phyloP scores from a whole-genome alignment of 768 basidiomycete genomes.

The Leccinum variicolor region DNA sequence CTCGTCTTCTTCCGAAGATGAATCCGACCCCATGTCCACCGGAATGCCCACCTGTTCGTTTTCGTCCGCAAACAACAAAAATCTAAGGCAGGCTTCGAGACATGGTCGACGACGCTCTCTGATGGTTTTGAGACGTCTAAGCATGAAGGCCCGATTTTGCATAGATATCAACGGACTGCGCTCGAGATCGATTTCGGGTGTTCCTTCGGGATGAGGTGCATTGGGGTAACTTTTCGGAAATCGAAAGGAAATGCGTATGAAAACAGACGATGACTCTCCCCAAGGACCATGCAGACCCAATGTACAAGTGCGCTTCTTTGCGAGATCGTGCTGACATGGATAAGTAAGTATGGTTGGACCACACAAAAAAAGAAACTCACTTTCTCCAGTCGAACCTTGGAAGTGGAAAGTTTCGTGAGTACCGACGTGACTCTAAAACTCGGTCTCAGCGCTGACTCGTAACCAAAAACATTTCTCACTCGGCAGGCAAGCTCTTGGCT shows the following conservation, averaged over 20 bases:
- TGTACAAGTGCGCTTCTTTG: conserved; percentile 76
- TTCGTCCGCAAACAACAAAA: conserved; percentile 70
- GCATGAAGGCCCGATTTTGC: conserved; percentile 72
- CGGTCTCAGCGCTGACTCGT: background rate
- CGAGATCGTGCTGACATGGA: conserved; percentile 53
- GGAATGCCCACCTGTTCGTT: conserved; percentile 43
- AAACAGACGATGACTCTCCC: conserved; percentile 82
- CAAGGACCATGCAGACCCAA: conserved; percentile 87
- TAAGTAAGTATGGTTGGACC: conserved; percentile 7
- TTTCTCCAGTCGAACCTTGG: conserved; percentile 85
- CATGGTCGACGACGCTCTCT: conserved; percentile 76
- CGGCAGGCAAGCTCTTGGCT: conserved; percentile 64
- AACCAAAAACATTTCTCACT: conserved; percentile 42
- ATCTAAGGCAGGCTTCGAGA: conserved; percentile 78
- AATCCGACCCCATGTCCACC: conserved; percentile 50
- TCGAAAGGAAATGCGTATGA: conserved; percentile 84
- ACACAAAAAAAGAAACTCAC: conserved; percentile 33
- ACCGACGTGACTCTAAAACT: conserved; percentile 65
- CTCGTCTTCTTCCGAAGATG: conserved; percentile 69
- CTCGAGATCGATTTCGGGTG: conserved; percentile 78
- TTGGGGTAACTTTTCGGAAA: conserved; percentile 85
- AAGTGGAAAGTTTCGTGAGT: conserved; percentile 57
- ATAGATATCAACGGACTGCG: conserved; percentile 76
- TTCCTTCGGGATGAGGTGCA: conserved; percentile 56
- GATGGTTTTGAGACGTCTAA: conserved; percentile 70